Base-by-base conservation (phyloP, 176 grass and related monocot species). In the Zoysia japonica region DNA sequence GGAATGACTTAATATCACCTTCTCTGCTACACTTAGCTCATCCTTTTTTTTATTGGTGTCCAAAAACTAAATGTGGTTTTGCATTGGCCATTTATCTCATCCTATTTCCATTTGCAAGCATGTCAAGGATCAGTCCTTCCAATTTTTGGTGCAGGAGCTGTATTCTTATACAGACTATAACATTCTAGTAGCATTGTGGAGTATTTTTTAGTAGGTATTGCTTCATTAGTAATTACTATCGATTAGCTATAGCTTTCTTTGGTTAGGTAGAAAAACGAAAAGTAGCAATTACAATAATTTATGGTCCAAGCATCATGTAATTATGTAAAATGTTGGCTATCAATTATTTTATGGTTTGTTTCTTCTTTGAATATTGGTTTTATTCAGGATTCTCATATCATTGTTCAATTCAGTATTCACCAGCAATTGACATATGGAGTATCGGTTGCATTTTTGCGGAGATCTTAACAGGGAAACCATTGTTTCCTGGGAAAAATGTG, bases 401-500 rank as follows among this genome's bases (percentile, higher is more conserved):
- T 85, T 75, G 76, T 88, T 70, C 47, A 82, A 43, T 93, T 83
- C 88, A 97, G 96, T 99, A 99, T 85, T 94, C 96, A 72, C 86
- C 96, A 73, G 96, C 96, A 68, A 99, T 99, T 82, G 96, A 99
- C 61, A 93, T 99, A 79, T 99, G 96, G 96, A 99, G 96, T 86
- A 99, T 99, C 70, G 96, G 96, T 86, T 99, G 96, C 88, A 99
- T 99, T 82, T 99, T 99, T 91, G 92, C 86, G 41, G 96, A 99
- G 74, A 87, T 96, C 66, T 78, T 99, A 63, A 93, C 92, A 50
- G 96, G 96, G 55, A 99, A 96, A 68, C 96, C 96, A 77, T 86
- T 99, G 75, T 99, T 99, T 89, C 92, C 96, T 82, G 96, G 96
- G 4, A 99, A 99, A 89, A 99, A 99, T 93, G 96, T 99, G 61